Evolutionary conservation across 345 rosid species (phyloP).

Genomic region (Sisymbrium irio): DNA sequence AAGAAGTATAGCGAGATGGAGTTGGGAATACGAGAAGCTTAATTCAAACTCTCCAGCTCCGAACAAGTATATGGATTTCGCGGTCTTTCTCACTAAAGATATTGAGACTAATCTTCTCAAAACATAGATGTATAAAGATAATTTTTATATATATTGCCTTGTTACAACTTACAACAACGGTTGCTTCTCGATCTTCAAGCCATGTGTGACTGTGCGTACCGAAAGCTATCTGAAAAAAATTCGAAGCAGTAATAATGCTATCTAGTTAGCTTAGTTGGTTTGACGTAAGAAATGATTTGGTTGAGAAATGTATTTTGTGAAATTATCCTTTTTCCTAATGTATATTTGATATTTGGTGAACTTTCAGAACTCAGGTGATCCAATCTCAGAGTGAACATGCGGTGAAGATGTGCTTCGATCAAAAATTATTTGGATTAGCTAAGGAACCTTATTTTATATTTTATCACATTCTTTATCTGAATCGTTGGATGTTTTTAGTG

Average conservation of each 20-base stretch:
- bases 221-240: neutral
- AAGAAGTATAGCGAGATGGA: constrained; percentile 27
- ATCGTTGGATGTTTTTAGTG: neutral
- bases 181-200: neutral
- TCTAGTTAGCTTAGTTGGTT: neutral
- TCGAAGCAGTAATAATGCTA: neutral
- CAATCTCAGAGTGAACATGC: neutral
- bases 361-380: neutral
- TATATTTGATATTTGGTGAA: neutral
- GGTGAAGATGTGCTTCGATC: neutral
- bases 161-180: neutral
- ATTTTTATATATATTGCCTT: neutral
- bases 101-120: constrained; percentile 24
- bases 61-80: constrained; percentile 18
- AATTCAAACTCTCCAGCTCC: constrained; percentile 20
- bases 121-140: neutral
- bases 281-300: neutral
- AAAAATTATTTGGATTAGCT: neutral
- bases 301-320: neutral
- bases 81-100: constrained; percentile 18
- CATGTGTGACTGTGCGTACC: neutral
- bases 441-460: neutral
- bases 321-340: too few species aligned
- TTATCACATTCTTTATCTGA: neutral
- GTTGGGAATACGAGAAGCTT: constrained; percentile 33